Percentiles rank a stretch among this genome's conserved stretches.
phyloP scores from a whole-genome alignment of 148 eudicot species.

The Amaranthus hypochondriacus region DNA sequence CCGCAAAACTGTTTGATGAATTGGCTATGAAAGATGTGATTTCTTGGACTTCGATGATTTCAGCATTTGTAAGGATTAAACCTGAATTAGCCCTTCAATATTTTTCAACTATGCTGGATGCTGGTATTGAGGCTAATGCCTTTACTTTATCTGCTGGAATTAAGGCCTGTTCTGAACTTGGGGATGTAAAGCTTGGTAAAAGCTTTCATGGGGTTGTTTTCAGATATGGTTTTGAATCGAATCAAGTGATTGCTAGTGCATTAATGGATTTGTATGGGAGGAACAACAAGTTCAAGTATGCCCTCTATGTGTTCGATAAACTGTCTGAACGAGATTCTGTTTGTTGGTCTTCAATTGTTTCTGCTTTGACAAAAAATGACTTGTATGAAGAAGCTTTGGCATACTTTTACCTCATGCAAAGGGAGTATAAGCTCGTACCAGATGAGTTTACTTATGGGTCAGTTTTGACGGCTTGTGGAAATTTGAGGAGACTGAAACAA shows the following conservation, averaged over 20 bases:
- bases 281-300: constrained; percentile 32
- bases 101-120: constrained; percentile 54
- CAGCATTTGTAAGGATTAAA: constrained; percentile 50
- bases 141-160: constrained; percentile 65
- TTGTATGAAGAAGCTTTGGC: constrained; percentile 49
- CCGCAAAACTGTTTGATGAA: constrained; percentile 46
- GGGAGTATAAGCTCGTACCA: constrained; percentile 33
- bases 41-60: constrained; percentile 81
- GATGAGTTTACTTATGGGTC: constrained; percentile 71
- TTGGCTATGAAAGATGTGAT: constrained; percentile 61
- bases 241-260: constrained; percentile 54
- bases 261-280: constrained; percentile 78
- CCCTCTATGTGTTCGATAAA: constrained; percentile 57
- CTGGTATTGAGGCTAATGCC: constrained; percentile 66
- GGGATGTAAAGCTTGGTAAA: constrained; percentile 44
- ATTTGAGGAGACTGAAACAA: constrained; percentile 49
- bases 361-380: constrained; percentile 58
- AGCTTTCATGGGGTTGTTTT: constrained; percentile 66
- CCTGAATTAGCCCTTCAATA: constrained; percentile 36
- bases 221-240: constrained; percentile 50
- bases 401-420: constrained; percentile 49
- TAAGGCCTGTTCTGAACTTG: constrained; percentile 65
- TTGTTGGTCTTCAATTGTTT: constrained; percentile 73
- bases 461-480: constrained; percentile 71
- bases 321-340: constrained; percentile 58